A percentile compares a stretch with the other conserved stretches of the same genome.
Evolutionary conservation across 139 green algal species (phyloP).

Genomic region (Axilococcus clingmanii): DNA sequence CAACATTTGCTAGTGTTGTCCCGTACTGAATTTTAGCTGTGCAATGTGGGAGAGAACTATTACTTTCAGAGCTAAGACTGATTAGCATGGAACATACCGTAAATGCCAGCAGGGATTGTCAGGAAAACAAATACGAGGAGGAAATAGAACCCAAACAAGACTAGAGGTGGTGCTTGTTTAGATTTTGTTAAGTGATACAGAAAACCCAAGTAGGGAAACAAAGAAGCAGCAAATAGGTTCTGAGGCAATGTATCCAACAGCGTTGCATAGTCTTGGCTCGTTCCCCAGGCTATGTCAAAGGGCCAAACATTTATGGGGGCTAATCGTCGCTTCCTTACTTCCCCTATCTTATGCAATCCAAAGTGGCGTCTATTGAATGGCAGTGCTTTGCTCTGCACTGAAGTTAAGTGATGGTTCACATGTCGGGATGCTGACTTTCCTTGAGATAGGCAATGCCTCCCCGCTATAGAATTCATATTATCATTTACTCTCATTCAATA

Average conservation of each 20-base stretch:
- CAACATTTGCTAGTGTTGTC: slow-evolving; percentile 85
- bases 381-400: no score
- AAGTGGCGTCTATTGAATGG: no score
- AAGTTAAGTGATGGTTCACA: no score
- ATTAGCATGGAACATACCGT: slow-evolving; percentile 34
- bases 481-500: no score
- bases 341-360: no score
- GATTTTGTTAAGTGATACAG: slow-evolving; percentile 71
- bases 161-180: slow-evolving; percentile 43
- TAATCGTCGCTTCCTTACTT: no score
- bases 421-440: no score
- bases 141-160: slow-evolving; percentile 92
- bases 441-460: no score
- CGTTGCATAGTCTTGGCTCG: slow-evolving; percentile 1
- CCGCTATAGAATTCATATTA: no score
- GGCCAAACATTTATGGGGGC: not conserved
- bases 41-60: not conserved
- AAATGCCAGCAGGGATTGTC: slow-evolving; percentile 89
- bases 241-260: slow-evolving; percentile 43
- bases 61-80: not conserved
- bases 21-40: slow-evolving; percentile 80
- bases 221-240: slow-evolving; percentile 73
- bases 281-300: slow-evolving; percentile 18
- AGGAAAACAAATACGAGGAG: slow-evolving; percentile 91
- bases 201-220: slow-evolving; percentile 93